Conservation (phyloP, 2,329 filamentous ascomycete species). For the Penicillium sclerotiorum region DNA sequence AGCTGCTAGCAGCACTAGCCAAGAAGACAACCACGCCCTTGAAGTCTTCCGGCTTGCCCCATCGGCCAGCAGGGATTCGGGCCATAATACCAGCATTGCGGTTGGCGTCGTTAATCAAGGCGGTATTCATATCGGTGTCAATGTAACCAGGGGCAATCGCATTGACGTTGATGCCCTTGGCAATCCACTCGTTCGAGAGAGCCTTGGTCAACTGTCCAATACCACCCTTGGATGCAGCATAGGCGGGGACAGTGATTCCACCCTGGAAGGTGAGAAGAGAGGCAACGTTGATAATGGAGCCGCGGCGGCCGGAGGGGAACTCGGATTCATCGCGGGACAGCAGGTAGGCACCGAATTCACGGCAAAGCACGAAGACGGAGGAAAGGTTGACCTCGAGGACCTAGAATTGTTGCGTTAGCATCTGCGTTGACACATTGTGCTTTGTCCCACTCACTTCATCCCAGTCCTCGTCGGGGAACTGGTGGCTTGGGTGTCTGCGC, state of each 20-base stretch:
- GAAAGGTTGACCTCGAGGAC: constrained; percentile 87
- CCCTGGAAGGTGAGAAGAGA: constrained; percentile 83
- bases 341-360: constrained; percentile 40
- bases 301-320: constrained; percentile 33
- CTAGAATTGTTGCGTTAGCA: constrained; percentile 31
- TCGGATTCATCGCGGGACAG: constrained; percentile 32
- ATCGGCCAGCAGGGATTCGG: constrained; percentile 80
- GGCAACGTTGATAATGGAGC: constrained; percentile 77
- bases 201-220: constrained; percentile 46
- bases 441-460: constrained; percentile 55
- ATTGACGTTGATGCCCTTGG: constrained; percentile 60
- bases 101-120: constrained; percentile 71
- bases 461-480: constrained; percentile 78
- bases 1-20: constrained; percentile 73
- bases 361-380: constrained; percentile 66
- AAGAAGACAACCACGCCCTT: constrained; percentile 80
- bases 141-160: constrained; percentile 59
- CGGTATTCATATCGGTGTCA: constrained; percentile 77
- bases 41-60: constrained; percentile 84
- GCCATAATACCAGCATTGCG: constrained; percentile 73
- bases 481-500: constrained; percentile 71
- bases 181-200: constrained; percentile 57
- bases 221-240: constrained; percentile 39
- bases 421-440: background rate
- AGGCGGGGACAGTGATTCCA: constrained; percentile 71